Evolutionary conservation across 2,329 filamentous ascomycete genomes (phyloP).

Genomic region (Phaeosphaeriaceae sp.): DNA sequence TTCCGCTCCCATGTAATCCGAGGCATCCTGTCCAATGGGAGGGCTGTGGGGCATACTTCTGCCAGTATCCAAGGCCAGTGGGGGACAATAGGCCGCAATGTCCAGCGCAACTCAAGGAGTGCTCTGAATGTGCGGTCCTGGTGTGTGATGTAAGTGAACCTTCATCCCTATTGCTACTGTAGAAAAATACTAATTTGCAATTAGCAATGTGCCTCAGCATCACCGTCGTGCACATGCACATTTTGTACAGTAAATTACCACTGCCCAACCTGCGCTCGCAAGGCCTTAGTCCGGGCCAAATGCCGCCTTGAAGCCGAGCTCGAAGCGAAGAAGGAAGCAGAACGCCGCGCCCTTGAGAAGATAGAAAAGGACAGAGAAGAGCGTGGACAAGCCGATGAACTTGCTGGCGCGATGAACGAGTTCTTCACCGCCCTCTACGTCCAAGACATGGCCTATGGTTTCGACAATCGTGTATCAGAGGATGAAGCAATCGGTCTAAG

Average conservation of each 20-base stretch:
- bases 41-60: slow-evolving; percentile 52
- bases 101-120: slow-evolving; percentile 46
- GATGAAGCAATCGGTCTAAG: not conserved
- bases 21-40: slow-evolving; percentile 53
- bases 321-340: slow-evolving; percentile 38
- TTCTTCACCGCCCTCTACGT: slow-evolving; percentile 40
- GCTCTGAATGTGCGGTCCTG: slow-evolving; percentile 47
- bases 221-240: slow-evolving; percentile 46
- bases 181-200: slow-evolving; percentile 13
- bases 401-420: slow-evolving; percentile 44
- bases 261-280: slow-evolving; percentile 46
- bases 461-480: slow-evolving; percentile 3
- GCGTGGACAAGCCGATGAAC: slow-evolving; percentile 42
- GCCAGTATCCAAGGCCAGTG: slow-evolving; percentile 46
- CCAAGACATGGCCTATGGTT: slow-evolving; percentile 12
- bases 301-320: slow-evolving; percentile 47
- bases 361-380: slow-evolving; percentile 42
- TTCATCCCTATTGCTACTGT: not conserved
- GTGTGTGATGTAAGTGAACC: slow-evolving; percentile 49
- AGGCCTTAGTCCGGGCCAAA: slow-evolving; percentile 40
- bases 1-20: slow-evolving; percentile 48
- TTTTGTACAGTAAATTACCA: slow-evolving; percentile 50
- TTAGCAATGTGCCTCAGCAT: slow-evolving; percentile 39
- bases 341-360: slow-evolving; percentile 35
- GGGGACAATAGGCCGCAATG: slow-evolving; percentile 49